A percentile compares a stretch with the other conserved stretches of the same genome.
Conservation (phyloP, 371 early-diverging fungal genomes). For the Mucor racemosus region DNA sequence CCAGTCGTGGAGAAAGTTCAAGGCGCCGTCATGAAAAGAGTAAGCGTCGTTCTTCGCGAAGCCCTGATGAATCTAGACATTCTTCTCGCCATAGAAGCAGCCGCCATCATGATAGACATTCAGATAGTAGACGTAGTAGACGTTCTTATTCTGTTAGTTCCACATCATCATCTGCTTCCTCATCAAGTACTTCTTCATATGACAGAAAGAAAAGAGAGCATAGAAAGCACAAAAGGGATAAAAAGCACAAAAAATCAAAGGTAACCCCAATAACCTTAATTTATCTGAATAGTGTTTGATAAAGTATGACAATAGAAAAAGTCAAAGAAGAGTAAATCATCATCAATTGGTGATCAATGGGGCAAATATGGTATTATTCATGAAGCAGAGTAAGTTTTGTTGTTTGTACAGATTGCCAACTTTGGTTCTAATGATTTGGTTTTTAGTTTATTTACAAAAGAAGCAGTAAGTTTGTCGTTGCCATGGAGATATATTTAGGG, state of each 20-base stretch:
- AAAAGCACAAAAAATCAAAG: conserved; percentile 40
- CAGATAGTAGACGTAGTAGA: background rate
- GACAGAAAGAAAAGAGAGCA: conserved; percentile 20
- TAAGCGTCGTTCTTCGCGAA: conserved; percentile 7
- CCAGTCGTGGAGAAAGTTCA: background rate
- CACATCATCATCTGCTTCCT: background rate
- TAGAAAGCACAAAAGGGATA: conserved; percentile 49
- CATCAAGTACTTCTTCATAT: conserved; percentile 1
- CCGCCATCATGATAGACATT: background rate
- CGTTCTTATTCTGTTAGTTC: background rate
- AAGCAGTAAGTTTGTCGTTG: conserved; percentile 40
- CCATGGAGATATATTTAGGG: background rate
- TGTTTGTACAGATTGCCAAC: background rate
- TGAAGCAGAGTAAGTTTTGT: conserved; percentile 49
- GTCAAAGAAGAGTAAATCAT: conserved; percentile 35
- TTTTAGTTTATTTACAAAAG: conserved; percentile 60
- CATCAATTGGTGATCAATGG: conserved; percentile 44
- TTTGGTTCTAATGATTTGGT: background rate
- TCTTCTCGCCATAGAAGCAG: background rate
- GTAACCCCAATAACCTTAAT: background rate
- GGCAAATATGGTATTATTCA: conserved; percentile 67
- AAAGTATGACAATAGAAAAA: conserved; percentile 28
- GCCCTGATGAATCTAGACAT: background rate
- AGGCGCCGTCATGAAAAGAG: background rate
- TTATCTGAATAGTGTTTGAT: background rate